Evolutionary conservation across 2,329 filamentous ascomycete genomes (phyloP), one percentile per base, ranked within the genome.

Genomic region (Ophiocordyceps camponoti-leonardi): DNA sequence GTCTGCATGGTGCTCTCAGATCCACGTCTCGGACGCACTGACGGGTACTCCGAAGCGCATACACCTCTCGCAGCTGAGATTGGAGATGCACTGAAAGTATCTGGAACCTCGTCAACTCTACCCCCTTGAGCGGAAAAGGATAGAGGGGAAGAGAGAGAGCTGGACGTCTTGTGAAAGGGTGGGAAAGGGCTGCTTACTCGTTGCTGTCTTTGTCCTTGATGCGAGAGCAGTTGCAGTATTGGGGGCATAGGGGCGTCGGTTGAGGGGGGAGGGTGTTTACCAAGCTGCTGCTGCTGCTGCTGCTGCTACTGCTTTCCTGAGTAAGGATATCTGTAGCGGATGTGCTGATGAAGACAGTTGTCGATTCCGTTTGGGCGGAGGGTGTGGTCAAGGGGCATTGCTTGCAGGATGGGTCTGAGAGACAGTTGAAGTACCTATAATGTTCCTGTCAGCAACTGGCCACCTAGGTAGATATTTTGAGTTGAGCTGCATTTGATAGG

Each of bases 201-300:
- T 41, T 26, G 35, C 44, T 45, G 10, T 45, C 16, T 26, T 41
- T 40, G 26, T 45, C 35, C n/a, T 39, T 26, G 35, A 45, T 45
- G 35, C 22, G 40, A 23, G 44, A 45, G 44, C 44, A 45, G 44
- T 45, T 37, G 35, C 44, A 45, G 44, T 45, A 30, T 11, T 4
- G 35, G 12, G 44, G 44, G 26, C 44, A 41, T 16, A 20, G 11
- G 16, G 44, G 44, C 44, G 13, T 45, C 16, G 42, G 30, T 19
- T 7, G n/a, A 7, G 42, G 18, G 18, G 43, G 12, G 19, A 14
- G 4, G 31, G 31, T 26, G 2, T 28, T 11, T 2, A 28, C 26
- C 5, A 28, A 10, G 7, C 19, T 22, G 28, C 30, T 23, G n/a
- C n/a, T n/a, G n/a, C n/a, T n/a, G n/a, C n/a, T n/a, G n/a, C n/a